Percentiles rank a stretch among this genome's conserved stretches.
These are phyloP conservation scores for Effrenium voratum DNA, from an alignment of 73 alveolate genomes.

Conservation along the genomic window DNA sequence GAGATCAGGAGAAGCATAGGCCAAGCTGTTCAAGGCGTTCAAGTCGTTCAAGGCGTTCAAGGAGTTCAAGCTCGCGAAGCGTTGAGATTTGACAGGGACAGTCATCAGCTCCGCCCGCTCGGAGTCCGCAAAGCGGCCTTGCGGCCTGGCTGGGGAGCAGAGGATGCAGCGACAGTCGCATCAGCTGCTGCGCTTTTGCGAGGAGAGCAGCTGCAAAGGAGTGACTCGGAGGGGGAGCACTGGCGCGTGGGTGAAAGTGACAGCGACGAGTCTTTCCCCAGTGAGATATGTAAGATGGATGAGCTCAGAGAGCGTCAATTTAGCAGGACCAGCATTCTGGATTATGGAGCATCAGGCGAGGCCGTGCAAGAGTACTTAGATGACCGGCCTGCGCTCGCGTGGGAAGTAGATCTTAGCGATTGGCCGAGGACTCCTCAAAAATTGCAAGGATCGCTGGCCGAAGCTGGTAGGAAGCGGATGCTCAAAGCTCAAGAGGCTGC, in stretches of 20 bases:
- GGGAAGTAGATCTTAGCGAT: not conserved
- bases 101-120: not conserved
- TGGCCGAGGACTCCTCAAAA: conserved; percentile 29
- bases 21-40: no score
- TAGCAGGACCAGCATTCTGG: conserved; percentile 19
- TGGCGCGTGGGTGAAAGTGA: not conserved
- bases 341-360: not conserved
- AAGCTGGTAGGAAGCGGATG: not conserved
- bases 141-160: not conserved
- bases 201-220: not conserved
- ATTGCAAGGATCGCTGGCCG: not conserved
- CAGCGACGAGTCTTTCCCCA: not conserved
- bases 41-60: not conserved
- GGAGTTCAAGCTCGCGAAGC: not conserved
- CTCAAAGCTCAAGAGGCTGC: conserved; percentile 27
- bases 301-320: not conserved
- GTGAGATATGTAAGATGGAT: not conserved
- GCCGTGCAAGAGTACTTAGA: not conserved
- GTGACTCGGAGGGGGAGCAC: not conserved
- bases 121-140: not conserved
- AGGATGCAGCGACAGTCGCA: not conserved
- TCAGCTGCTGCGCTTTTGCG: conserved; percentile 2
- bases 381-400: not conserved
- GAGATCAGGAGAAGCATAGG: no score
- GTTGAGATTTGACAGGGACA: not conserved